These are phyloP conservation scores for Hypoxylon crocopeplum DNA, from an alignment of 495 filamentous ascomycete species.

Conservation along the genomic window DNA sequence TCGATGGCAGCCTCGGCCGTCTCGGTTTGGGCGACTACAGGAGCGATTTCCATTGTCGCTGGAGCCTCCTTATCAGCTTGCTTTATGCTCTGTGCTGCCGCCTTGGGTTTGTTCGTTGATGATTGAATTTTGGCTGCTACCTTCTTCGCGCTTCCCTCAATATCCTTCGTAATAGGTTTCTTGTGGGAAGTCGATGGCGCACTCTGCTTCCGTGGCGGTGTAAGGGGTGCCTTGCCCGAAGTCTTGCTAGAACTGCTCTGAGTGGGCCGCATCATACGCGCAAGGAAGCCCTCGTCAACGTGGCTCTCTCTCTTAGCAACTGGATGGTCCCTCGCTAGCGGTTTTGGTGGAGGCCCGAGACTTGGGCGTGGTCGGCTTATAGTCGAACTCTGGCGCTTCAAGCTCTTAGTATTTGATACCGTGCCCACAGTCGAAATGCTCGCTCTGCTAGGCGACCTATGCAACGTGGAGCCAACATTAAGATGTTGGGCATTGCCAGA, in stretches of 20 bases:
- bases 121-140: conserved; percentile 32
- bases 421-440: conserved; percentile 45
- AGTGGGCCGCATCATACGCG: conserved; percentile 92
- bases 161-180: conserved; percentile 31
- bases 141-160: conserved; percentile 40
- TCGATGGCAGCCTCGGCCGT: conserved; percentile 41
- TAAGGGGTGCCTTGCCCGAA: conserved; percentile 66
- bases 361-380: conserved; percentile 55
- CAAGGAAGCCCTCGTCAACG: conserved; percentile 79
- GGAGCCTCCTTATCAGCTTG: conserved; percentile 23
- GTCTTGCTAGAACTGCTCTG: conserved; percentile 78
- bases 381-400: conserved; percentile 52
- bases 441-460: conserved; percentile 55
- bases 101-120: conserved; percentile 28
- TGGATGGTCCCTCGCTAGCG: conserved; percentile 48
- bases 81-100: conserved; percentile 24
- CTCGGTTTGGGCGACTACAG: conserved; percentile 39
- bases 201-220: conserved; percentile 48
- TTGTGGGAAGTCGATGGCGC: conserved; percentile 25
- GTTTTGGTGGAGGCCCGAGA: conserved; percentile 58
- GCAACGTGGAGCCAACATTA: conserved; percentile 17
- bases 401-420: conserved; percentile 29
- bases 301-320: conserved; percentile 51
- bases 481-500: conserved; percentile 40
- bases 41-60: conserved; percentile 42